These are phyloP conservation scores for Neospora caninum DNA, from an alignment of 169 alveolate genomes.

Conservation along the genomic window DNA sequence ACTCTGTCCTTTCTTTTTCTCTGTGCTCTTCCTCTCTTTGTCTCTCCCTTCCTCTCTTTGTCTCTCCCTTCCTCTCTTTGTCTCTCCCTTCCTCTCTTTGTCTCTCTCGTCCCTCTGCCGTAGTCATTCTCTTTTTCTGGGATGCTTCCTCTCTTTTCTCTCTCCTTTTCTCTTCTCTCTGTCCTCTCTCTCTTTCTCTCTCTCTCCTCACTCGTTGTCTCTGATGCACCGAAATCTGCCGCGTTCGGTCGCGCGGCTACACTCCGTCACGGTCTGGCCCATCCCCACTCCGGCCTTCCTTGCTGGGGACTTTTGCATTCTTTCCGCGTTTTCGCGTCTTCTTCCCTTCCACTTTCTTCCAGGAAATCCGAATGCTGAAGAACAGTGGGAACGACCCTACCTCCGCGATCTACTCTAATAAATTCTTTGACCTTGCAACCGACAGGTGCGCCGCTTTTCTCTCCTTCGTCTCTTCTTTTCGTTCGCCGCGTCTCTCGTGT, in stretches of 20 bases:
- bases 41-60: background rate
- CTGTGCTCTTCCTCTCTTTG: constrained; percentile 18
- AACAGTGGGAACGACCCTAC: background rate
- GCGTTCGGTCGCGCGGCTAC: too few species aligned
- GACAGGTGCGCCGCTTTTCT: background rate
- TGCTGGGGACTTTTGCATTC: background rate
- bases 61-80: constrained; percentile 24
- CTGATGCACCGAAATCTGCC: background rate
- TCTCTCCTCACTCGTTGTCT: background rate
- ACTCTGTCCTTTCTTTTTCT: background rate
- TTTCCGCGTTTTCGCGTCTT: too few species aligned
- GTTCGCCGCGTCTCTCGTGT: background rate
- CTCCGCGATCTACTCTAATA: background rate
- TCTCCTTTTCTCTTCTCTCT: background rate
- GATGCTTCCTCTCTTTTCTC: background rate
- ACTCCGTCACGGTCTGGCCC: too few species aligned
- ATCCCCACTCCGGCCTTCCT: background rate
- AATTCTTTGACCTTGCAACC: background rate
- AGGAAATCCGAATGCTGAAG: background rate
- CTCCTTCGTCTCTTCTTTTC: background rate
- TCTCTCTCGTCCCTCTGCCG: background rate
- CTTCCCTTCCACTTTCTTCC: background rate
- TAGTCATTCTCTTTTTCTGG: background rate
- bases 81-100: background rate
- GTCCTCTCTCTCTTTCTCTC: constrained; percentile 5